Evolutionary conservation across 768 basidiomycete genomes (phyloP).

Genomic region (Psilocybe cubensis): DNA sequence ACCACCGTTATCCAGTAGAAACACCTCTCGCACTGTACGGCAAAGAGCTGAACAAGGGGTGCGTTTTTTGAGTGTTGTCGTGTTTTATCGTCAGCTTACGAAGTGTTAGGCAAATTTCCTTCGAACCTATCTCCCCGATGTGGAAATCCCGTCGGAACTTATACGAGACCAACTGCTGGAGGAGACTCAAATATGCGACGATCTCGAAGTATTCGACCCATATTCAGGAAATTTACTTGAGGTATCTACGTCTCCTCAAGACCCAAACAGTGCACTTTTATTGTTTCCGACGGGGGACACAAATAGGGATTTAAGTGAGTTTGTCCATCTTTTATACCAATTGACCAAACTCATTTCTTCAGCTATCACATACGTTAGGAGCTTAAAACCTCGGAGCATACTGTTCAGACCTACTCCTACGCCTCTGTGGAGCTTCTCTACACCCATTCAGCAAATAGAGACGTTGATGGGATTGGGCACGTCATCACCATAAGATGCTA

Average conservation of each 20-base stretch:
- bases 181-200: conserved; percentile 39
- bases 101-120: conserved; percentile 66
- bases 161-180: conserved; percentile 57
- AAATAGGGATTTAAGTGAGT: conserved; percentile 63
- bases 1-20: conserved; percentile 36
- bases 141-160: conserved; percentile 73
- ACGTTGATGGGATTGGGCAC: conserved; percentile 28
- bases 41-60: conserved; percentile 73
- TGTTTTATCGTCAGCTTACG: background rate
- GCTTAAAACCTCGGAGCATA: conserved; percentile 25
- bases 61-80: conserved; percentile 21
- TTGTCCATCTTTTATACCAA: background rate
- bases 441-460: conserved; percentile 70
- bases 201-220: conserved; percentile 57
- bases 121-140: conserved; percentile 70
- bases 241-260: conserved; percentile 28
- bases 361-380: conserved; percentile 56
- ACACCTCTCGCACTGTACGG: conserved; percentile 35
- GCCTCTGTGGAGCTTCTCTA: conserved; percentile 54
- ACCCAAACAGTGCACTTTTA: conserved; percentile 37
- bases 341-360: background rate
- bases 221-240: conserved; percentile 58
- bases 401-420: conserved; percentile 43
- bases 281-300: conserved; percentile 70
- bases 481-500: background rate